Evolutionary conservation across 768 basidiomycete species (phyloP), one percentile per base, ranked within the genome.

Genomic region (Botryobasidium botryosum): DNA sequence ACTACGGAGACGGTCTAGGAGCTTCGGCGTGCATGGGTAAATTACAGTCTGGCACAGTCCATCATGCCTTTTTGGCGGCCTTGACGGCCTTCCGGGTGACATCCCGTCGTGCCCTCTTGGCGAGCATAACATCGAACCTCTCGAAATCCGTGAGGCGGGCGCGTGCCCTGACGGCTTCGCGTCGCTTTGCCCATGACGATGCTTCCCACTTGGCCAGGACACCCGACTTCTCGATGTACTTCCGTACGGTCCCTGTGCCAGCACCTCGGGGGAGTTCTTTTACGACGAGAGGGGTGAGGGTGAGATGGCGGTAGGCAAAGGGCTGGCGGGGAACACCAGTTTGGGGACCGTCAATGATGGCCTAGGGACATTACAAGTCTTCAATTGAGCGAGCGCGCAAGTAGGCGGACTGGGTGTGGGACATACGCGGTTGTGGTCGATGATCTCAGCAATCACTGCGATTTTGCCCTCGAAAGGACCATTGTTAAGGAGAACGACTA

Each of bases 391-490:
- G 4, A 33, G 21, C 41, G 29, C 8, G 20, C 17, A 3, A 24
- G 20, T 3, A 39, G 13, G 47, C 25, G 35, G 10, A 27, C 15
- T 18, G 5, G 3, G 8, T 18, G 25, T 7, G 8, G n/a, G 17
- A 62, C 82, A 50, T 60, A 94, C 92, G 61, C 91, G 77, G 71
- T 90, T 92, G 73, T 97, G 92, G 75, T 97, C 94, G 52, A 97
- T 91, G 64, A 97, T 91, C 65, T 97, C 90, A 41, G 77, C 79
- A 62, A 99, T 91, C 52, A 88, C 81, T 45, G 94, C 94, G 56
- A 94, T 85, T 63, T 79, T 82, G 54, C 90, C 90, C 36, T 75
- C 69, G 48, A 67, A 74, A 46, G 86, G 85, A 45, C 92, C 92
- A 47, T 78, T 63, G 62, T 82, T 84, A 68, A 97, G 72, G 67